Percentiles rank a stretch among this genome's conserved stretches.
Evolutionary conservation across 352 stramenopile species (phyloP).

Genomic region (Globisporangium mamillatum): DNA sequence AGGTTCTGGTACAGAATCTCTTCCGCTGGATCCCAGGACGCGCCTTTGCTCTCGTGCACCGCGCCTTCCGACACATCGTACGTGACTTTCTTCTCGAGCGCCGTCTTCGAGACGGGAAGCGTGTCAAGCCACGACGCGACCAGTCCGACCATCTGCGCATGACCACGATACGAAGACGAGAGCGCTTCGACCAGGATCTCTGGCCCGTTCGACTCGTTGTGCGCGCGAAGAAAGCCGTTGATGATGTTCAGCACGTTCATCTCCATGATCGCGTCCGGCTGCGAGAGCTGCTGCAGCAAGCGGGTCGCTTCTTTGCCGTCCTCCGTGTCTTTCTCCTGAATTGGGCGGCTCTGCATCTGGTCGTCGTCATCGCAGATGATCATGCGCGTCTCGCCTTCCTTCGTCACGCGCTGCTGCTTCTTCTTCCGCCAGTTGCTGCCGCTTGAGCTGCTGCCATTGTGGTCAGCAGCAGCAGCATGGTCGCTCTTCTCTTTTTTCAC

Average conservation of each 20-base stretch:
- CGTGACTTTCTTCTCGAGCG: constrained; percentile 70
- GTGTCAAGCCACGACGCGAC: constrained; percentile 82
- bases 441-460: not conserved
- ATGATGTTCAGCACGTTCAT: constrained; percentile 73
- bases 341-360: constrained; percentile 29
- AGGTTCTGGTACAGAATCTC: constrained; percentile 76
- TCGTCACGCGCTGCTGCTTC: constrained; percentile 18
- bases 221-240: constrained; percentile 78
- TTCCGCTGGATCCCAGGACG: constrained; percentile 71
- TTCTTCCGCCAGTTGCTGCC: constrained; percentile 6
- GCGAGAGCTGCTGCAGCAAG: constrained; percentile 62
- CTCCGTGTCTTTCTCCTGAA: constrained; percentile 64
- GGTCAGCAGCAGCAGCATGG: not conserved
- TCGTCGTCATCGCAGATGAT: constrained; percentile 88
- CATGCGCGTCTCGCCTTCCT: constrained; percentile 57
- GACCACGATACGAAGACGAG: constrained; percentile 81
- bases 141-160: constrained; percentile 85
- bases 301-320: constrained; percentile 73
- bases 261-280: constrained; percentile 84
- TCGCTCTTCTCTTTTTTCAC: constrained; percentile 15
- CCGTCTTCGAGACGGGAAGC: constrained; percentile 51
- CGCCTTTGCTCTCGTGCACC: constrained; percentile 60
- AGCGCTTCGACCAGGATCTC: constrained; percentile 86
- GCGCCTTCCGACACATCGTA: constrained; percentile 71
- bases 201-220: constrained; percentile 76